Conservation (phyloP, 1,284 basidiomycete species). For the Pyrrhoderma noxium region DNA sequence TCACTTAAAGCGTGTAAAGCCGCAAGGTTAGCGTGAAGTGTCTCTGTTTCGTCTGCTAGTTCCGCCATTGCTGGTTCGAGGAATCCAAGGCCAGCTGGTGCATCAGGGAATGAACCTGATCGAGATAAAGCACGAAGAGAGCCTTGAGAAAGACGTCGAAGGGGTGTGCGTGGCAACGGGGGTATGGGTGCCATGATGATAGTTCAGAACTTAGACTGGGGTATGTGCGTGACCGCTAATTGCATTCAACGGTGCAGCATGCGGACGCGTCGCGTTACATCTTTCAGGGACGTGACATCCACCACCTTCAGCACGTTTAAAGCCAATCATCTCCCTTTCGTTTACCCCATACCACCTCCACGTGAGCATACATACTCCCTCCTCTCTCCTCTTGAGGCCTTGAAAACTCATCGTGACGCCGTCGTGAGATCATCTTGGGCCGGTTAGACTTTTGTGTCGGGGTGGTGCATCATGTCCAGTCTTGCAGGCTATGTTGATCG, state of each 20-base stretch:
- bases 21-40: constrained; percentile 70
- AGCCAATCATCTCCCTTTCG: too few relatives aligned
- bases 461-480: constrained; percentile 58
- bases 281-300: too few relatives aligned
- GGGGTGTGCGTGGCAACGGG: constrained; percentile 60
- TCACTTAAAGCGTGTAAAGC: constrained; percentile 66
- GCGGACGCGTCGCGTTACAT: constrained; percentile 5
- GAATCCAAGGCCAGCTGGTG: constrained; percentile 80
- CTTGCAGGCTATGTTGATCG: constrained; percentile 83
- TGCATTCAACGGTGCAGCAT: background rate
- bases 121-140: constrained; percentile 81
- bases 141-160: constrained; percentile 85
- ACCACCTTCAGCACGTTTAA: too few relatives aligned
- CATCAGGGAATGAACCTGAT: constrained; percentile 60
- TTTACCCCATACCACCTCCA: too few relatives aligned
- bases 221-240: too few relatives aligned
- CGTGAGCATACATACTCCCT: too few relatives aligned
- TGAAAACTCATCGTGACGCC: too few relatives aligned
- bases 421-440: background rate
- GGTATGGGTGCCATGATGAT: constrained; percentile 24
- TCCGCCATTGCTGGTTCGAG: constrained; percentile 80
- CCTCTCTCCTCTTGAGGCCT: too few relatives aligned
- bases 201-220: background rate
- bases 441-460: background rate
- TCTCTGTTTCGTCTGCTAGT: constrained; percentile 81